phyloP scores from a whole-genome alignment of 208 protist species.

The Leishmania major region DNA sequence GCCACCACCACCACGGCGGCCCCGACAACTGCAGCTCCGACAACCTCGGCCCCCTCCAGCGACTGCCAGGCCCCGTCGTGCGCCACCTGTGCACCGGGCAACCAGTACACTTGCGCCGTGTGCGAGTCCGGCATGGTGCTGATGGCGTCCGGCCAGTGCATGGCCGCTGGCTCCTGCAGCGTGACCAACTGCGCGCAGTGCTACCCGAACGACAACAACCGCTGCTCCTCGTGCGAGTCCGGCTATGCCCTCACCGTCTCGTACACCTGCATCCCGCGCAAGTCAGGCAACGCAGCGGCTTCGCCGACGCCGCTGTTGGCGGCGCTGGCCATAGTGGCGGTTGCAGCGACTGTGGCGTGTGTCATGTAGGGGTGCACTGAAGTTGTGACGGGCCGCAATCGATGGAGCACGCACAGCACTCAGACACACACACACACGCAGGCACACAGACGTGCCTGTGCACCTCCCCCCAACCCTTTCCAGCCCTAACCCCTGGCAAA shows the following conservation, averaged over 20 bases:
- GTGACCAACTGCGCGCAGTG: constrained; percentile 19
- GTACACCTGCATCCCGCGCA: constrained; percentile 17
- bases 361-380: background rate
- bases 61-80: background rate
- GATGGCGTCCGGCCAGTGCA: constrained; percentile 11
- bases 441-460: background rate
- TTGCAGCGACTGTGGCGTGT: background rate
- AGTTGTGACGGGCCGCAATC: background rate
- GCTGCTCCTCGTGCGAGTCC: constrained; percentile 17
- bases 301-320: background rate
- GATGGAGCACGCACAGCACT: background rate
- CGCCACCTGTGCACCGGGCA: background rate
- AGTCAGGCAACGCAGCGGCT: background rate
- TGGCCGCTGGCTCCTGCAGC: constrained; percentile 9
- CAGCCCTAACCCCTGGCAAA: no score
- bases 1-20: background rate
- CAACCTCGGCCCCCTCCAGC: background rate
- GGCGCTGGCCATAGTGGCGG: background rate
- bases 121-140: constrained; percentile 4
- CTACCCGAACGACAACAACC: constrained; percentile 18
- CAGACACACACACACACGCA: background rate
- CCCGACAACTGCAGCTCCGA: no score
- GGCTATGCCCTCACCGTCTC: constrained; percentile 19
- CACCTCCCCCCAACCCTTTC: background rate
- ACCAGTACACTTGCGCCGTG: background rate